Evolutionary conservation across 768 basidiomycete genomes (phyloP).

Genomic region (Lactarius evosmus): DNA sequence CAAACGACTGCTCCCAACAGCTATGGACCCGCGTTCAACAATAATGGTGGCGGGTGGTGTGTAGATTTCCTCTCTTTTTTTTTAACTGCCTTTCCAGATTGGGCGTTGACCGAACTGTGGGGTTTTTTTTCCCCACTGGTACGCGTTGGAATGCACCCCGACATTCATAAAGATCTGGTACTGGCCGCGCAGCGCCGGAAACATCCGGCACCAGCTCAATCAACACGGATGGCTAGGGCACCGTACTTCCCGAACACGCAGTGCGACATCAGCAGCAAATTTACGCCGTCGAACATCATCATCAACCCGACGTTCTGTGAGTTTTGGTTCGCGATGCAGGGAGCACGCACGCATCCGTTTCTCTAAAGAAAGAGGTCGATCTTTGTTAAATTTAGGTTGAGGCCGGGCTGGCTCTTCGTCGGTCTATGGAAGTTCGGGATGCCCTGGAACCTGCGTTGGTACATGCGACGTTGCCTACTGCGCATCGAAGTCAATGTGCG

Average conservation of each 20-base stretch:
- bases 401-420: constrained; percentile 58
- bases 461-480: constrained; percentile 1
- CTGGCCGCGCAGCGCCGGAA: constrained; percentile 51
- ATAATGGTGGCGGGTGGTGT: constrained; percentile 60
- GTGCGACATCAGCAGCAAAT: constrained; percentile 55
- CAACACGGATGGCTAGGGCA: constrained; percentile 56
- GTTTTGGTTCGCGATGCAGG: constrained; percentile 27
- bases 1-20: constrained; percentile 38
- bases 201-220: constrained; percentile 45
- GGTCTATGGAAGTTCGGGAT: constrained; percentile 46
- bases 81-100: not conserved
- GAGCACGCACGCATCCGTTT: not conserved
- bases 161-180: constrained; percentile 67
- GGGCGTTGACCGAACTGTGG: not conserved
- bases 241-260: constrained; percentile 56
- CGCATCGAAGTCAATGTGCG: too few species aligned
- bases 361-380: not conserved
- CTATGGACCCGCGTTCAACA: constrained; percentile 59
- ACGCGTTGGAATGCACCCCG: constrained; percentile 58
- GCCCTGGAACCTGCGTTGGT: constrained; percentile 54
- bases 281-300: constrained; percentile 58
- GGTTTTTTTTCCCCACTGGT: constrained; percentile 39
- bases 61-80: constrained; percentile 27
- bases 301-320: constrained; percentile 69
- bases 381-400: constrained; percentile 33